Evolutionary conservation across 2,329 filamentous ascomycete genomes (phyloP).

Genomic region (Bimuria novae-zelandiae): DNA sequence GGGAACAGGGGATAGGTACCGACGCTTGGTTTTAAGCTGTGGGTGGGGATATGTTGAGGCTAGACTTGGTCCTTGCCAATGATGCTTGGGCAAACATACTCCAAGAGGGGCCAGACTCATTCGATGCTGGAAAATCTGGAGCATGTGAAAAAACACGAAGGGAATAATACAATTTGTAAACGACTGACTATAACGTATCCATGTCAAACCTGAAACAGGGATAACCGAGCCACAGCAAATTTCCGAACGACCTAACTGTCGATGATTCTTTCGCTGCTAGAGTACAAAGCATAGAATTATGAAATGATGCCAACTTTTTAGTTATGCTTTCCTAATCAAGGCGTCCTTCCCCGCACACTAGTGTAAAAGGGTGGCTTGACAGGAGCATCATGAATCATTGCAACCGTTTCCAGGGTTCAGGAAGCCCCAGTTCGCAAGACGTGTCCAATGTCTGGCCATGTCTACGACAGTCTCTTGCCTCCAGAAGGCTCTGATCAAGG

Average conservation of each 20-base stretch:
- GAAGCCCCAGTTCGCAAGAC: too few species aligned
- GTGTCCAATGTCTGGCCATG: too few species aligned
- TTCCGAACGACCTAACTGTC: slow-evolving; percentile 21
- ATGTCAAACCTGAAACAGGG: slow-evolving; percentile 20
- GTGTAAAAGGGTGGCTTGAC: background rate
- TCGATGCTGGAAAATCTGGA: background rate
- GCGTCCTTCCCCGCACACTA: background rate
- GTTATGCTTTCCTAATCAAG: background rate
- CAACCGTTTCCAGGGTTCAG: background rate
- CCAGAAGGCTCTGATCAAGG: background rate
- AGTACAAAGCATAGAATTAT: background rate
- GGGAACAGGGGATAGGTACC: too few species aligned
- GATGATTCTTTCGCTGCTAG: slow-evolving; percentile 19
- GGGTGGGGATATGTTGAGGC: too few species aligned
- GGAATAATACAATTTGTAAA: background rate
- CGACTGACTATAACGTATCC: slow-evolving; percentile 11
- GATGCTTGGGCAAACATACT: too few species aligned
- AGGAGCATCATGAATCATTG: background rate
- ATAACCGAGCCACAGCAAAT: slow-evolving; percentile 19
- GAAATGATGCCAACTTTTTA: background rate
- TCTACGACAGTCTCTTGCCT: background rate
- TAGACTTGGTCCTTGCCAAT: background rate
- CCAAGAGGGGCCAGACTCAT: too few species aligned
- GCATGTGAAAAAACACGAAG: background rate
- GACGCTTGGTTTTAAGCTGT: too few species aligned